phyloP scores from a whole-genome alignment of 1,284 basidiomycete genomes.

The Rhodotorula mucilaginosa region DNA sequence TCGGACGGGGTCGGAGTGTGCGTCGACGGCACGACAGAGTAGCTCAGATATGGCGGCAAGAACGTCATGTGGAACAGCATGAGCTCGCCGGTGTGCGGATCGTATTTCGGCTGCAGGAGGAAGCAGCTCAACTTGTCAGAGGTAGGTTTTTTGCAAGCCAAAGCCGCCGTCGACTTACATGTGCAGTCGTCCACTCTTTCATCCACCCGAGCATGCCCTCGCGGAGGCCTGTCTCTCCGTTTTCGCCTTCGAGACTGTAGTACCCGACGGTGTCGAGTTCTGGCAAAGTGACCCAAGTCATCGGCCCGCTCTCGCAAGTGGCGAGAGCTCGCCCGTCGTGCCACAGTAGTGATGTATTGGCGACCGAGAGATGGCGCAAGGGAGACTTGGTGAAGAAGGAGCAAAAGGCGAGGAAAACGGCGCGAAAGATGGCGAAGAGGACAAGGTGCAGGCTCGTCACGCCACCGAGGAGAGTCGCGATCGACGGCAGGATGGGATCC shows the following conservation, averaged over 20 bases:
- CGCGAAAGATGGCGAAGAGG: constrained; percentile 50
- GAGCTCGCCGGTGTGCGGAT: constrained; percentile 53
- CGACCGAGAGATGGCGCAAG: constrained; percentile 51
- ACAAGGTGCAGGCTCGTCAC: constrained; percentile 49
- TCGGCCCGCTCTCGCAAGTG: constrained; percentile 55
- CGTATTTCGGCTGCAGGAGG: constrained; percentile 49
- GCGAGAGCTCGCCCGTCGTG: constrained; percentile 53
- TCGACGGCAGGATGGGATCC: constrained; percentile 53
- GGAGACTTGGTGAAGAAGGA: constrained; percentile 47
- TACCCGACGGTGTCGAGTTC: constrained; percentile 54
- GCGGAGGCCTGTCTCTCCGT: constrained; percentile 40
- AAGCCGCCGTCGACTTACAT: constrained; percentile 33
- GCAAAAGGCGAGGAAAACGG: constrained; percentile 47
- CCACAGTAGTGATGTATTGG: constrained; percentile 54
- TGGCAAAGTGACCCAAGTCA: constrained; percentile 52
- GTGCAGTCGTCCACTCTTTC: constrained; percentile 56
- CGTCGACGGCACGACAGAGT: constrained; percentile 52
- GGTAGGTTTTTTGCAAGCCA: no score
- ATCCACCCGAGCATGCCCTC: constrained; percentile 42
- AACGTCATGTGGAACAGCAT: constrained; percentile 54
- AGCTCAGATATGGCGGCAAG: constrained; percentile 51
- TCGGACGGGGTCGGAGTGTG: constrained; percentile 11
- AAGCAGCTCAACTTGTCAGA: background rate
- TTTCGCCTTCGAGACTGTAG: constrained; percentile 46
- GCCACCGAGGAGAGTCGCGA: constrained; percentile 54